Conservation (phyloP, 495 filamentous ascomycete species). For the Elaphomyces granulatus region DNA sequence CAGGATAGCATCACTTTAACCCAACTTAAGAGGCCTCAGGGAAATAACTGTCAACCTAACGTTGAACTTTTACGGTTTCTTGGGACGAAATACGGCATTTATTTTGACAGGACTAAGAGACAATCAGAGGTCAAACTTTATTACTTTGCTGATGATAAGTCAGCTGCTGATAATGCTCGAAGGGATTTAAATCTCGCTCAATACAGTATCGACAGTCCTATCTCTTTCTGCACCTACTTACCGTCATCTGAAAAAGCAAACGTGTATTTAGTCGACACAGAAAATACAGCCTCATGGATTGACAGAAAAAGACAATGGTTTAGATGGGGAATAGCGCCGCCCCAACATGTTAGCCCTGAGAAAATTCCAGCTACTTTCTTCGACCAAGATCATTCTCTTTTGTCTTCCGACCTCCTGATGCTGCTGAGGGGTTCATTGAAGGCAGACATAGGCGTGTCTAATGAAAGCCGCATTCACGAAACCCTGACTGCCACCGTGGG, state of each 20-base stretch:
- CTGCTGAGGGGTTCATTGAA: conserved; percentile 13
- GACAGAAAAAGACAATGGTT: conserved; percentile 26
- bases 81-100: conserved; percentile 17
- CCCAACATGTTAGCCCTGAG: conserved; percentile 7
- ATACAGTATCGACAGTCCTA: conserved; percentile 5
- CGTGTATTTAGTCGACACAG: conserved; percentile 12
- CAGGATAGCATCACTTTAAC: conserved; percentile 16
- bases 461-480: conserved; percentile 13
- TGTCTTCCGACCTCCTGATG: conserved; percentile 25
- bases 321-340: conserved; percentile 24
- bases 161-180: conserved; percentile 20
- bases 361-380: conserved; percentile 15
- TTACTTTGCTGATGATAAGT: conserved; percentile 24
- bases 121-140: conserved; percentile 12
- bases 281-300: conserved; percentile 16
- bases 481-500: conserved; percentile 28
- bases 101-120: conserved; percentile 10
- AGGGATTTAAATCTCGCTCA: conserved; percentile 24
- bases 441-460: not conserved
- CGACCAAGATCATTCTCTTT: conserved; percentile 18
- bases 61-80: conserved; percentile 24
- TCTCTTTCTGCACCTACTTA: conserved; percentile 27
- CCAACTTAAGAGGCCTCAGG: conserved; percentile 2
- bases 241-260: conserved; percentile 15
- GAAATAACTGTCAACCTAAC: conserved; percentile 8